Conservation (phyloP, 768 basidiomycete species). For the Pleurotus eryngii region DNA sequence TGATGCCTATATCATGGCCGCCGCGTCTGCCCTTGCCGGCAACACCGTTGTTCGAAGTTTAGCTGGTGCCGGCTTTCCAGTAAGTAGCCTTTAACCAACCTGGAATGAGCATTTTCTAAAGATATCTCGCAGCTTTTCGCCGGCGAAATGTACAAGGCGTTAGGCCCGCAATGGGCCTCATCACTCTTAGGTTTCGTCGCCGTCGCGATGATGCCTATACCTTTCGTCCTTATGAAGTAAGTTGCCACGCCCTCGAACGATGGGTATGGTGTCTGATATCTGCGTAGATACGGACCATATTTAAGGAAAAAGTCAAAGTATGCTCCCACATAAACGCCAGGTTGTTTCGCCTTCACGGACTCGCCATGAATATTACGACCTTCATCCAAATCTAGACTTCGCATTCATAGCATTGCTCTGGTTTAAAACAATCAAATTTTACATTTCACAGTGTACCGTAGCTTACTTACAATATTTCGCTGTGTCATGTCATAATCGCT, state of each 20-base stretch:
- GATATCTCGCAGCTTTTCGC: slow-evolving; percentile 42
- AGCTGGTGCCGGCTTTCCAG: slow-evolving; percentile 51
- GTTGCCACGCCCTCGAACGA: slow-evolving; percentile 6
- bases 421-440: too few relatives aligned
- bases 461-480: too few relatives aligned
- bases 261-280: too few relatives aligned
- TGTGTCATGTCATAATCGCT: too few relatives aligned
- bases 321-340: slow-evolving; percentile 25
- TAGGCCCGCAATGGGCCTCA: slow-evolving; percentile 58
- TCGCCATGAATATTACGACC: neutral
- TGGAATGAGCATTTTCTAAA: slow-evolving; percentile 7
- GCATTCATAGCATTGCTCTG: too few relatives aligned
- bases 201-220: slow-evolving; percentile 48
- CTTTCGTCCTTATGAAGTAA: slow-evolving; percentile 41
- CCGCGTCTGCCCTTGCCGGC: slow-evolving; percentile 56
- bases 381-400: too few relatives aligned
- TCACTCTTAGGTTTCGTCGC: slow-evolving; percentile 53
- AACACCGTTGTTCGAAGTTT: slow-evolving; percentile 51
- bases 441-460: too few relatives aligned
- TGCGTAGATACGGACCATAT: slow-evolving; percentile 35
- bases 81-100: slow-evolving; percentile 16
- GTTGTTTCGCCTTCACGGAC: neutral
- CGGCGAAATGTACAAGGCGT: slow-evolving; percentile 47
- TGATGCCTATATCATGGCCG: slow-evolving; percentile 51
- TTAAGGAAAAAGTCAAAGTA: slow-evolving; percentile 42